Percentiles rank a stretch among this genome's conserved stretches.
These are phyloP conservation scores for Cyberlindnera nakhonratchasimensis DNA, from an alignment of 805 yeast genomes.

Conservation along the genomic window DNA sequence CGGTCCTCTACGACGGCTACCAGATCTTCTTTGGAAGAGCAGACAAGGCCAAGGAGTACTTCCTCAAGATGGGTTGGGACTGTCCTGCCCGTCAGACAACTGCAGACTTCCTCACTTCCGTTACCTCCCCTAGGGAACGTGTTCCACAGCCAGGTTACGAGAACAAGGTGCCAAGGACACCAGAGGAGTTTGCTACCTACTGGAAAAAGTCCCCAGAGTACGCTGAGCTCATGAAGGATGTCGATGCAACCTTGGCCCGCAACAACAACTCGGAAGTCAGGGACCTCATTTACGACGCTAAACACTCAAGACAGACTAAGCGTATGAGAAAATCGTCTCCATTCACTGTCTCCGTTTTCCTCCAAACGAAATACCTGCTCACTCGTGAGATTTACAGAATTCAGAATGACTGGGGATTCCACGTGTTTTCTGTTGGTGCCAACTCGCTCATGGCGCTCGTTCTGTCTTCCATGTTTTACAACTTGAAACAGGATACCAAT, in stretches of 20 bases:
- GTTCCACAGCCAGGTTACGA: conserved; percentile 41
- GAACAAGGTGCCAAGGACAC: conserved; percentile 48
- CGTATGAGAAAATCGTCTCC: conserved; percentile 46
- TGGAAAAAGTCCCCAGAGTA: conserved; percentile 48
- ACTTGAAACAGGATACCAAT: conserved; percentile 39
- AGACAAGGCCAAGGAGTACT: conserved; percentile 44
- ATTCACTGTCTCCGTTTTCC: conserved; percentile 46
- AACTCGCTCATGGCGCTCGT: conserved; percentile 53
- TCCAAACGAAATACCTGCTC: conserved; percentile 48
- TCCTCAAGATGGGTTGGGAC: conserved; percentile 51
- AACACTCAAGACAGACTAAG: conserved; percentile 49
- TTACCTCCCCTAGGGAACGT: conserved; percentile 53
- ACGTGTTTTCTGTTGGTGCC: conserved; percentile 38
- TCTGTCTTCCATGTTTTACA: conserved; percentile 56
- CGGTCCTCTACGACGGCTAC: conserved; percentile 51
- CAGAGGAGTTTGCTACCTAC: conserved; percentile 46
- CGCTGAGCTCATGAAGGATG: conserved; percentile 11
- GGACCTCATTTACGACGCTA: conserved; percentile 39
- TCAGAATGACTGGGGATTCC: conserved; percentile 46
- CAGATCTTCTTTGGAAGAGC: conserved; percentile 53
- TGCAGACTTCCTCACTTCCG: conserved; percentile 54
- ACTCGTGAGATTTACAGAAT: conserved; percentile 47
- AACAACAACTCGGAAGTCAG: conserved; percentile 34
- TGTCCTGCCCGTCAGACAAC: conserved; percentile 58
- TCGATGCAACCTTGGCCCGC: conserved; percentile 9